Base-by-base conservation (phyloP, 163 green algal species). In the Scenedesmus sp. region DNA sequence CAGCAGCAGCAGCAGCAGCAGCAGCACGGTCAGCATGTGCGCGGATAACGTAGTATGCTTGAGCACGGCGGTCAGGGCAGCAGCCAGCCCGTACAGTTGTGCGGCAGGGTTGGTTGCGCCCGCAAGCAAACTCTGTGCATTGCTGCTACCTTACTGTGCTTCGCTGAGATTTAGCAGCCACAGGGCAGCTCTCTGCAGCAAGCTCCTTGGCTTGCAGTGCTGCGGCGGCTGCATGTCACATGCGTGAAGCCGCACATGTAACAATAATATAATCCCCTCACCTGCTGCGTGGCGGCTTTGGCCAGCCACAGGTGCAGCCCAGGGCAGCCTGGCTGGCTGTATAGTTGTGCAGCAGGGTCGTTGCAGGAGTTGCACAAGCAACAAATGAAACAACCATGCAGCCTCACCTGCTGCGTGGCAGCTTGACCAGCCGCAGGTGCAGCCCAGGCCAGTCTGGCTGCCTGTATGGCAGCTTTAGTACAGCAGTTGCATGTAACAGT, bases 341-440 rank as follows among this genome's bases (percentile, higher is more conserved):
- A 6, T 2, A 88, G 83, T 46, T 46, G 34, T 46, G 34, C 34
- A 46, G 34, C 34, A 46, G 34, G 34, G 34, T 46, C 34, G 34
- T 46, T 20, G 74, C 74, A 56, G 74, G n/a, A 82, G 26, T n/a
- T 56, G 8, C 74, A 54, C 2, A 54, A 3, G 9, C 20, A 81
- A 3, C 18, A 81, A 7, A 10, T 12, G 52, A 4, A 54, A 8
- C 5, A 7, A 81, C 70, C 3, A 9, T 81, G 2, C n/a, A 54
- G 5, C 3, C 4, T 81, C 70, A 81, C 2, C 70, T 81, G 70
- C 85, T 89, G 52, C 86, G 54, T 55, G 86, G 86, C 8, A 54
- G 7, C 34, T 60, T 70, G 54, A 84, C 86, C 55, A 90, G 46
- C 67, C 86, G 84, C 8, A 90, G 54, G 55, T 90, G 86, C n/a